A percentile compares a stretch with the other conserved stretches of the same genome.
phyloP scores from a whole-genome alignment of 2,329 filamentous ascomycete species.

The Ophiocordyceps camponoti-floridani region DNA sequence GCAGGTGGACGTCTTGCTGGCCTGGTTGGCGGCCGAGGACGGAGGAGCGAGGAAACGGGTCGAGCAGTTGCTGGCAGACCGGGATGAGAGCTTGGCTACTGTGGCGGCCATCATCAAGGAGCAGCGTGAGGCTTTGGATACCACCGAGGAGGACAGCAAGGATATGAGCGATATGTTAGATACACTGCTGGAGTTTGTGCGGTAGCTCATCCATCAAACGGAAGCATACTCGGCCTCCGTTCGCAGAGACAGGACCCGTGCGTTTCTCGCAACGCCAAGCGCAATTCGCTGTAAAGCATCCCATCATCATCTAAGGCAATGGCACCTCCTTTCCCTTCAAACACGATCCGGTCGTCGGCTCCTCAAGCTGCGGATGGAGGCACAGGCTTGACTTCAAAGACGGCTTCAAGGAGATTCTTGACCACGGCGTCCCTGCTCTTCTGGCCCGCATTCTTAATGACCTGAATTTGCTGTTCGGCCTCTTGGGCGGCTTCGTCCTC shows the following conservation, averaged over 20 bases:
- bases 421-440: conserved; percentile 68
- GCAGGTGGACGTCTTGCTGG: conserved; percentile 66
- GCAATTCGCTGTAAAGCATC: neutral
- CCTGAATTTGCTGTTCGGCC: conserved; percentile 42
- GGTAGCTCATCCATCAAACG: conserved; percentile 7
- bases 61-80: conserved; percentile 42
- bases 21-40: conserved; percentile 88
- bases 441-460: conserved; percentile 65
- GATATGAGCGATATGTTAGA: conserved; percentile 36
- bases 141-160: conserved; percentile 39
- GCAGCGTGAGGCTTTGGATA: conserved; percentile 32
- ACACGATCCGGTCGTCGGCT: neutral
- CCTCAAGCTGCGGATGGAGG: conserved; percentile 17
- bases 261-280: neutral
- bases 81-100: conserved; percentile 44
- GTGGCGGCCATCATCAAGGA: conserved; percentile 51
- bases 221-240: neutral
- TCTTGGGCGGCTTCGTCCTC: conserved; percentile 24
- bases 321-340: neutral
- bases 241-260: neutral
- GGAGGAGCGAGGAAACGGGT: conserved; percentile 52
- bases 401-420: conserved; percentile 66
- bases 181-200: conserved; percentile 32
- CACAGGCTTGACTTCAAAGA: conserved; percentile 66
- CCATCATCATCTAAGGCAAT: neutral